Evolutionary conservation across 1,284 basidiomycete species (phyloP).

Genomic region (Lentinus polychrous): DNA sequence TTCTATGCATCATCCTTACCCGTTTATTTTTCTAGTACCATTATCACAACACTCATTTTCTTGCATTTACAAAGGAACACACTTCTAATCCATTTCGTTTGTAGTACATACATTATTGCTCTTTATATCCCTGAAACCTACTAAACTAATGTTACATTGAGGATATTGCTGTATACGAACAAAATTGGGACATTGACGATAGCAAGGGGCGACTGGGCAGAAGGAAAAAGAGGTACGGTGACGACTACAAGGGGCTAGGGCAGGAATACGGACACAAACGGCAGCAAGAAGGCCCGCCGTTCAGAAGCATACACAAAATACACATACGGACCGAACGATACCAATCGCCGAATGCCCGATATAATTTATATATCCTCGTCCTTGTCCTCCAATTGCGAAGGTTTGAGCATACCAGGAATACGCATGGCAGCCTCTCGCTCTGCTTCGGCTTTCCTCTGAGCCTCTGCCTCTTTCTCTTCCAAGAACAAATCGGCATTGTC

Average conservation of each 20-base stretch:
- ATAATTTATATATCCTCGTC: constrained; percentile 70
- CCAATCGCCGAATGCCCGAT: constrained; percentile 13
- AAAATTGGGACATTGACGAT: constrained; percentile 21
- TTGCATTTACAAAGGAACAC: neutral
- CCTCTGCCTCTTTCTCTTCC: constrained; percentile 93
- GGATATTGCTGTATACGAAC: constrained; percentile 23
- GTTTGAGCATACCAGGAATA: constrained; percentile 99
- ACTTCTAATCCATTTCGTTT: neutral
- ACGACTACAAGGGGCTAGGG: neutral
- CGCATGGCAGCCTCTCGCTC: constrained; percentile 88
- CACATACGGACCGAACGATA: constrained; percentile 3
- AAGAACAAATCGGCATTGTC: constrained; percentile 84
- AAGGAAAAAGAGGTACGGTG: constrained; percentile 14
- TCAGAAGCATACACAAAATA: constrained; percentile 4
- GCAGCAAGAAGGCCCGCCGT: too few species aligned
- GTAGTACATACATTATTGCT: constrained; percentile 11
- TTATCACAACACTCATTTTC: neutral
- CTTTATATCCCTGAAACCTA: constrained; percentile 6
- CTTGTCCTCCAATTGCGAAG: constrained; percentile 87
- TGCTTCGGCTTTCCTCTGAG: constrained; percentile 57
- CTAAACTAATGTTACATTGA: constrained; percentile 29
- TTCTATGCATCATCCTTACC: too few species aligned
- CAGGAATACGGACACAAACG: too few species aligned
- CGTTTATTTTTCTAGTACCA: too few species aligned
- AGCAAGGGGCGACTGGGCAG: constrained; percentile 24